Evolutionary conservation across 1,139 yeast species (phyloP), one percentile per base, ranked within the genome.

Genomic region (Taphrina communis): DNA sequence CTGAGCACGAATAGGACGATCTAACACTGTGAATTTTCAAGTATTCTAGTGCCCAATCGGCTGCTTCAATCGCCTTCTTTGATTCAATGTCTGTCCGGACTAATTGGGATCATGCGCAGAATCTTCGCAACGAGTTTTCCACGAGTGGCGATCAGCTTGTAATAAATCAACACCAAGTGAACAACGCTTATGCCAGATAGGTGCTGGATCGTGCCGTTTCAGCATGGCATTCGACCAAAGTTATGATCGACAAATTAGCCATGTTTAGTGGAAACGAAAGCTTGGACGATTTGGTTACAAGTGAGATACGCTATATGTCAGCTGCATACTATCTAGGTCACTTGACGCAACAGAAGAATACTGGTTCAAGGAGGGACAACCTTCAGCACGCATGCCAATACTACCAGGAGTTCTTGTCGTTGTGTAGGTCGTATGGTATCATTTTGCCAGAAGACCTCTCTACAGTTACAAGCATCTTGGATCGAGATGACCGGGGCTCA

Each of bases 251-350:
- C 17, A 73, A 73, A 56, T 76, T 84, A 51, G 78, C 81, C 36
- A 76, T 88, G 55, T 88, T 86, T 77, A 86, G 89, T 73, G 80
- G 79, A 31, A 87, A 87, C 74, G 93, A 88, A 74, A 74, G 77
- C 2, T 73, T 86, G 8, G 85, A 82, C 2, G 94, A 88, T 73
- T 74, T 88, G 11, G 79, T 82, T 58, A 84, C 89, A 1, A 76
- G 76, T 41, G 85, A 87, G 69, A 76, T 88, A 3, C 84, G 83
- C 46, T 88, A 83, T 72, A 75, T 87, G 59, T 80, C 82, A 31
- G 73, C 85, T 0, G 82, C 83, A 65, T 88, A 79, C 75, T 82
- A 83, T 71, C 73, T 85, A 61, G 89, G 84, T 0, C 76, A 76
- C 39, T 70, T 75, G 17, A 60, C 74, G 50, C 78, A 77, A 66